Evolutionary conservation across 2,329 filamentous ascomycete species (phyloP).

Genomic region (Paraphoma sp.): DNA sequence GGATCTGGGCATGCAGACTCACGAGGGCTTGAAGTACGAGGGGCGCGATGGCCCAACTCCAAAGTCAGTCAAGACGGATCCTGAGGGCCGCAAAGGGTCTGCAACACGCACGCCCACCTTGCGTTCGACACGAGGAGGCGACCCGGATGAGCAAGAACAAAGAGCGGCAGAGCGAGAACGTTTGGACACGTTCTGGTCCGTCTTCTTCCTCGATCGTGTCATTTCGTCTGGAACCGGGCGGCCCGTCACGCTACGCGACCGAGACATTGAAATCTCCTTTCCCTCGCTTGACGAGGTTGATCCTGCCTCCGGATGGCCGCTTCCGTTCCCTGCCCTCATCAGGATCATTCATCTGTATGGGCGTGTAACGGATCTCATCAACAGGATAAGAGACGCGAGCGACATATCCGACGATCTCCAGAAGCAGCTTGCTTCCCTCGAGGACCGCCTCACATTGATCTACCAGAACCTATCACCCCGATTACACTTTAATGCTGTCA

Average conservation of each 20-base stretch:
- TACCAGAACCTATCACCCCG: constrained; percentile 77
- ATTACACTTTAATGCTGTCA: constrained; percentile 82
- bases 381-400: constrained; percentile 75
- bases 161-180: constrained; percentile 78
- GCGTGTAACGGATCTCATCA: constrained; percentile 81
- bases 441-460: constrained; percentile 75
- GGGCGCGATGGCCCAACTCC: constrained; percentile 63
- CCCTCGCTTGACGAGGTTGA: constrained; percentile 61
- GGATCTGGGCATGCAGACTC: constrained; percentile 80
- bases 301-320: constrained; percentile 70
- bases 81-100: constrained; percentile 16
- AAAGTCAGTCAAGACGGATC: constrained; percentile 57
- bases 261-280: constrained; percentile 82
- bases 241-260: constrained; percentile 81
- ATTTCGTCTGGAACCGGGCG: constrained; percentile 88
- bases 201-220: constrained; percentile 85
- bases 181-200: constrained; percentile 87
- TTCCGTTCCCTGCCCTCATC: constrained; percentile 80
- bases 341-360: constrained; percentile 88
- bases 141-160: constrained; percentile 58
- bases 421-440: constrained; percentile 75
- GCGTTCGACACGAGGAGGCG: constrained; percentile 51
- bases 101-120: constrained; percentile 46
- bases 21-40: constrained; percentile 72
- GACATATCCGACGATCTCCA: constrained; percentile 79